phyloP scores from a whole-genome alignment of 2,329 filamentous ascomycete species.

The Cladosporium sp. region DNA sequence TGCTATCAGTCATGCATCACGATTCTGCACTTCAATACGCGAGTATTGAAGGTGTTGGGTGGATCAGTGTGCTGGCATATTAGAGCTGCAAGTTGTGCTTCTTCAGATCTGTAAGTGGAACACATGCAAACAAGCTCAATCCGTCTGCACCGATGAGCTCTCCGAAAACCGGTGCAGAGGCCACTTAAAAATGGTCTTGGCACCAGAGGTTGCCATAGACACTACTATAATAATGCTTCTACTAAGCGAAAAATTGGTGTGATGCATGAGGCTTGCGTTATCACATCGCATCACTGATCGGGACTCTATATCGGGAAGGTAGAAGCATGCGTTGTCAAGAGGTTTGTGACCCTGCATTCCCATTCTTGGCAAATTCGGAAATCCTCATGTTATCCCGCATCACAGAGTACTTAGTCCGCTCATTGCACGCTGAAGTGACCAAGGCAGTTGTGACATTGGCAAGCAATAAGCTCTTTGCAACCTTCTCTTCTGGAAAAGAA shows the following conservation, averaged over 20 bases:
- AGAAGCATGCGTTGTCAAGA: slow-evolving; percentile 5
- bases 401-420: background rate
- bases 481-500: background rate
- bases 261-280: slow-evolving; percentile 1
- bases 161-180: background rate
- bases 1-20: slow-evolving; percentile 1
- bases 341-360: background rate
- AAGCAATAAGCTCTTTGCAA: background rate
- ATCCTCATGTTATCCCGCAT: background rate
- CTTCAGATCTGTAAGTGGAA: background rate
- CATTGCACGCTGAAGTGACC: background rate
- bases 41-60: background rate
- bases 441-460: slow-evolving; percentile 2
- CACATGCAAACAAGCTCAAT: background rate
- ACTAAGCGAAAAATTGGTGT: background rate
- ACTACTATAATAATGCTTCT: background rate
- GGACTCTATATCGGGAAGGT: slow-evolving; percentile 1
- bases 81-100: slow-evolving; percentile 4
- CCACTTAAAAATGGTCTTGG: background rate
- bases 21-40: slow-evolving; percentile 1
- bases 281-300: background rate
- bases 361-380: background rate
- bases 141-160: background rate
- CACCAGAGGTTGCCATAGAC: slow-evolving; percentile 1
- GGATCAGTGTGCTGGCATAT: background rate